Percentiles rank a stretch among this genome's conserved stretches.
These are phyloP conservation scores for Fraxinus sp. DNA, from an alignment of 305 asterid species.

Conservation along the genomic window DNA sequence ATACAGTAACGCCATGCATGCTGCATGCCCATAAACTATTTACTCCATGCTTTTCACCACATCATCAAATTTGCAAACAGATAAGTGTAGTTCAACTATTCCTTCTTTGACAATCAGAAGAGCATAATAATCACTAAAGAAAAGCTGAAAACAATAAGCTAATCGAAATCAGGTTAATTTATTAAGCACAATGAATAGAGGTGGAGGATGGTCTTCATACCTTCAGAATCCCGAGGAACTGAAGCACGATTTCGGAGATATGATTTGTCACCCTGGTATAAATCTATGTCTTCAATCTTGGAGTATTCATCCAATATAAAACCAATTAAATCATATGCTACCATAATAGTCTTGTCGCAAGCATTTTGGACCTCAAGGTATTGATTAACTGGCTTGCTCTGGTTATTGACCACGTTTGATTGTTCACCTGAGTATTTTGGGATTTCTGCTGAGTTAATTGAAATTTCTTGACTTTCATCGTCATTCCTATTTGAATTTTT, in stretches of 20 bases:
- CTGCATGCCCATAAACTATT: neutral
- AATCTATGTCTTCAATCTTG: constrained; percentile 34
- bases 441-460: constrained; percentile 9
- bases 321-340: constrained; percentile 56
- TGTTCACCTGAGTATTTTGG: constrained; percentile 28
- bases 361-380: constrained; percentile 74
- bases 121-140: constrained; percentile 6
- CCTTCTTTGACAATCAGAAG: neutral
- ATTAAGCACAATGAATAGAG: constrained; percentile 8
- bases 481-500: constrained; percentile 24
- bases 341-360: constrained; percentile 60
- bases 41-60: neutral
- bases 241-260: constrained; percentile 41
- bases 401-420: constrained; percentile 19
- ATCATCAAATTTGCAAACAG: neutral
- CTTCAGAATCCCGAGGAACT: constrained; percentile 36
- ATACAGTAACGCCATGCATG: neutral
- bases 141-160: neutral
- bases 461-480: constrained; percentile 28
- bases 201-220: constrained; percentile 24
- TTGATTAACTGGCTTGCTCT: constrained; percentile 32
- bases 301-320: constrained; percentile 48
- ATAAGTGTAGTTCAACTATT: neutral
- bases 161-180: neutral
- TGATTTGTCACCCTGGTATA: constrained; percentile 35